Base-by-base conservation (phyloP, 768 basidiomycete species). In the Mrakia frigida region DNA sequence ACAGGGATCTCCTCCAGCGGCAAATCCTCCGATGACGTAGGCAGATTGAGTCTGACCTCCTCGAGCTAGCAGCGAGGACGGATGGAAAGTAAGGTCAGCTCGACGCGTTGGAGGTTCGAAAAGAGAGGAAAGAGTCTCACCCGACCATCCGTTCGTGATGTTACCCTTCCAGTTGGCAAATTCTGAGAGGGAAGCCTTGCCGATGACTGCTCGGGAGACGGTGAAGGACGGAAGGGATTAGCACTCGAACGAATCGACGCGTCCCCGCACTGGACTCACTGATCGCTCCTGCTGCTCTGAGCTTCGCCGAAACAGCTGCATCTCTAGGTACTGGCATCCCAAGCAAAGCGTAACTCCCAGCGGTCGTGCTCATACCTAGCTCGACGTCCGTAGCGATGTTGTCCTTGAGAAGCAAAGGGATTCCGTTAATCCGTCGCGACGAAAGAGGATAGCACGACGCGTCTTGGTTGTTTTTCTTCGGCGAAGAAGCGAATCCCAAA, bases 401-500 rank as follows among this genome's bases (percentile, higher is more conserved):
- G 61, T 82, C 81, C 77, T 82, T 81, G 71, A 82, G 60, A 6
- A 81, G 68, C 21, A 82, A 77, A 7, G 82, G 82, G 31, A 82
- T 81, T 25, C 82, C 82, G 63, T 82, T 81, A 0, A 82, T n/a
- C n/a, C n/a, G n/a, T n/a, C n/a, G n/a, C n/a, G n/a, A n/a, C n/a
- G n/a, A n/a, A n/a, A n/a, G n/a, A n/a, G n/a, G n/a, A n/a, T n/a
- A n/a, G n/a, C n/a, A n/a, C n/a, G n/a, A n/a, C n/a, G n/a, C n/a
- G n/a, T n/a, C n/a, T n/a, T n/a, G n/a, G n/a, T n/a, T n/a, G n/a
- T n/a, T n/a, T n/a, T n/a, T n/a, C n/a, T n/a, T n/a, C n/a, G n/a
- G n/a, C n/a, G n/a, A n/a, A n/a, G n/a, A n/a, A n/a, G n/a, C n/a
- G n/a, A n/a, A n/a, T n/a, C n/a, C n/a, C n/a, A n/a, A n/a, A n/a